Base-by-base conservation (phyloP, 2,329 filamentous ascomycete species). In the Alternaria sp. region DNA sequence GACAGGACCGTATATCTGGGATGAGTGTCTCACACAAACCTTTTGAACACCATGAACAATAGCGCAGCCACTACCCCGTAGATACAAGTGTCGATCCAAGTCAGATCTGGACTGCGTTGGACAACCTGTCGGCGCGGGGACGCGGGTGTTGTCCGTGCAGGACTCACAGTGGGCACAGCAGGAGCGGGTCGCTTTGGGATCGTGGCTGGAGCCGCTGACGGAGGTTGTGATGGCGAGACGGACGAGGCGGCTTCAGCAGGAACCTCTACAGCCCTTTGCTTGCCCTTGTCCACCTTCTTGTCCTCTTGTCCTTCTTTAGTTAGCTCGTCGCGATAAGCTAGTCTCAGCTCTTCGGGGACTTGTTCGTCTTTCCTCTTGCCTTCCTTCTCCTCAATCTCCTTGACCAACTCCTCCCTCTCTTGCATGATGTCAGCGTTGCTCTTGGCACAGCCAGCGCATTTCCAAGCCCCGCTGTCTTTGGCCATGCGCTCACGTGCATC, bases 11-110 rank as follows among this genome's bases (percentile, higher is more conserved):
- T 50, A 23, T 17, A 29, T 17, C 31, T 11, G 5, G 23, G 3
- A 29, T 21, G 7, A 7, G 23, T 37, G 6, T 36, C n/a, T 61
- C 31, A 61, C 9, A 51, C 55, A 8, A 84, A 76, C 56, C 82
- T 83, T 55, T 80, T 81, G 24, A 85, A 63, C 3, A 97, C 80
- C 81, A 96, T 86, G 23, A 91, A 86, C 3, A 88, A 80, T 21
- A 97, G 80, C 26, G 90, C 81, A 13, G 91, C 83, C 0, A 91
- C 81, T 17, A 97, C 78, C 6, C 86, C 89, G 23, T 89, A 86
- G 65, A 97, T 97, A 36, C 89, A 85, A 62, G 91, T 86, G 76
- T 97, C 93, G 17, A 97, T 82, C 90, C 92, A 96, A 11, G 87
- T 79, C 2, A 88, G 85, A 14, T 85, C 82, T 51, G 82, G 74